Conservation (phyloP, 768 basidiomycete genomes). For the Psilocybe azurescens region DNA sequence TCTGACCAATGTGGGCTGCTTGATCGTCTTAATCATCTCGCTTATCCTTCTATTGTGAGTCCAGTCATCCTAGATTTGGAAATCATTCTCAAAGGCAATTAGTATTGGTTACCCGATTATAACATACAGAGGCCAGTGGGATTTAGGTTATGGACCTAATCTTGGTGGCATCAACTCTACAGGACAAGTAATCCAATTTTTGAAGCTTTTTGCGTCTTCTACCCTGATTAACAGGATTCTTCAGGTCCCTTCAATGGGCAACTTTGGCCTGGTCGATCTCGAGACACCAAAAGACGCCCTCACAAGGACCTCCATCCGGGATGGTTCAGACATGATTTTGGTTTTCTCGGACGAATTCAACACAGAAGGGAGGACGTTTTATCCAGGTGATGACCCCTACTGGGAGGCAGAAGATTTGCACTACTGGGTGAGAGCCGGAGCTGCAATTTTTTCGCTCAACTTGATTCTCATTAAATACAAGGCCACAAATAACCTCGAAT, state of each 20-base stretch:
- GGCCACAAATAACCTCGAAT: slow-evolving; percentile 78
- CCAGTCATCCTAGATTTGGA: no score
- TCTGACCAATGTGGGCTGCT: slow-evolving; percentile 73
- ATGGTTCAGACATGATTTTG: slow-evolving; percentile 59
- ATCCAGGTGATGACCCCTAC: slow-evolving; percentile 85
- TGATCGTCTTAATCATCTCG: slow-evolving; percentile 54
- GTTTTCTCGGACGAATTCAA: slow-evolving; percentile 89
- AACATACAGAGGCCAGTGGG: slow-evolving; percentile 32
- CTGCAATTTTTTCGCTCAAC: not conserved
- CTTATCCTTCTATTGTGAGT: slow-evolving; percentile 67
- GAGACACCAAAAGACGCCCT: slow-evolving; percentile 64
- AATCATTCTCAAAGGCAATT: not conserved
- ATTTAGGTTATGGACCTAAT: slow-evolving; percentile 35
- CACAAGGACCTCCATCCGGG: slow-evolving; percentile 57
- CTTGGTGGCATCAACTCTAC: slow-evolving; percentile 67
- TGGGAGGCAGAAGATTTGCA: slow-evolving; percentile 83
- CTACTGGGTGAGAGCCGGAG: slow-evolving; percentile 61
- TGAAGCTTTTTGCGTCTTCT: not conserved
- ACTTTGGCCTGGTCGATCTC: slow-evolving; percentile 61
- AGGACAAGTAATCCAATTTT: slow-evolving; percentile 53
- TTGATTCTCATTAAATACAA: slow-evolving; percentile 20
- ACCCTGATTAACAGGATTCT: slow-evolving; percentile 3
- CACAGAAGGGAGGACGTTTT: slow-evolving; percentile 74
- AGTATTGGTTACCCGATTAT: slow-evolving; percentile 57
- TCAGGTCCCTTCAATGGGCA: slow-evolving; percentile 70